These are phyloP conservation scores for Paramecium primaurelia DNA, from an alignment of 73 alveolate species.

Conservation along the genomic window DNA sequence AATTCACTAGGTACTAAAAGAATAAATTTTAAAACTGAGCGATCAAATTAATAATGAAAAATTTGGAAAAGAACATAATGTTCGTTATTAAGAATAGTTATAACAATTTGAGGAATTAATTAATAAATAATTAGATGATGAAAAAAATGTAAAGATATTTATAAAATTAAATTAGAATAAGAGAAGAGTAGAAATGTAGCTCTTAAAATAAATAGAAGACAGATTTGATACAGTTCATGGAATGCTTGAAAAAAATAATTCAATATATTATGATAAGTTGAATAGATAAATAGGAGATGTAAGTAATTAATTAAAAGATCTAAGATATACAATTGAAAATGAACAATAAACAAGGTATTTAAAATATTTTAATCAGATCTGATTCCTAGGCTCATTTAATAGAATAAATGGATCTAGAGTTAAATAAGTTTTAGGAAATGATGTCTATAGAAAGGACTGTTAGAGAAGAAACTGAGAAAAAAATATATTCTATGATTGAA, in stretches of 20 bases:
- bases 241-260: constrained; percentile 9
- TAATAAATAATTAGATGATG: background rate
- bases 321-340: background rate
- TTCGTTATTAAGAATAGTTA: background rate
- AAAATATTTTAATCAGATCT: background rate
- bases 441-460: constrained; percentile 57
- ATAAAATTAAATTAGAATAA: background rate
- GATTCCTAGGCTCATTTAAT: background rate
- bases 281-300: background rate
- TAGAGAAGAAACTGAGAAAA: constrained; percentile 68
- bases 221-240: constrained; percentile 10
- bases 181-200: constrained; percentile 12
- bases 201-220: constrained; percentile 20
- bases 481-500: constrained; percentile 68
- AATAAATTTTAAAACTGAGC: background rate
- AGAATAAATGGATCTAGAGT: constrained; percentile 27
- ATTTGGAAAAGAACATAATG: background rate
- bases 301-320: background rate
- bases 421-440: constrained; percentile 66
- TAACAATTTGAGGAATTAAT: background rate
- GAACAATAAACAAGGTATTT: constrained; percentile 7
- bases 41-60: background rate
- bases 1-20: background rate
- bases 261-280: background rate
- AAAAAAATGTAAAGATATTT: background rate